Conservation (phyloP, 2,329 filamentous ascomycete genomes). For the Penicillium sp. region DNA sequence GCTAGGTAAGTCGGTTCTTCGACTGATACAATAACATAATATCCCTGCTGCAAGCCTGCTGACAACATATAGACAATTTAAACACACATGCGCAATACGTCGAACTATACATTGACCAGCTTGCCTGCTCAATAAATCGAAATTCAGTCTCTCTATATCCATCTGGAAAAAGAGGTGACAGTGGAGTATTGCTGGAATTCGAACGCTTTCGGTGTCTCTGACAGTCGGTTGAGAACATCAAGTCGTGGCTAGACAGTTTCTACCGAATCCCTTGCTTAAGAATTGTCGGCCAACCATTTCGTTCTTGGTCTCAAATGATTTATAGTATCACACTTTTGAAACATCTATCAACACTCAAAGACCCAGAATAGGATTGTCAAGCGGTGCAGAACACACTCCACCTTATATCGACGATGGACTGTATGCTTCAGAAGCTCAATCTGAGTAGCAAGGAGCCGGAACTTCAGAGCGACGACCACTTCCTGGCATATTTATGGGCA, state of each 20-base stretch:
- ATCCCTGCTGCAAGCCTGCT: not conserved
- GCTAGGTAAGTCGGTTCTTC: constrained; percentile 15
- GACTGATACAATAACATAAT: not conserved
- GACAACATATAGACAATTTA: constrained; percentile 23
- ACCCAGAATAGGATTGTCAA: constrained; percentile 42
- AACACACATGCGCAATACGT: constrained; percentile 29
- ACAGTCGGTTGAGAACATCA: constrained; percentile 36
- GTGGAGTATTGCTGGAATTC: constrained; percentile 21
- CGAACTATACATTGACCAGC: constrained; percentile 29
- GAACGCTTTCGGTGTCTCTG: constrained; percentile 37
- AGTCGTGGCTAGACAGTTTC: constrained; percentile 36
- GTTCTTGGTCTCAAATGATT: constrained; percentile 41
- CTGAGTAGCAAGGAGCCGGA: constrained; percentile 27
- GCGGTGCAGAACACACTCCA: constrained; percentile 34
- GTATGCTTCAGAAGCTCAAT: constrained; percentile 30
- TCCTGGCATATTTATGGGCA: constrained; percentile 22
- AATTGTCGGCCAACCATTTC: constrained; percentile 34
- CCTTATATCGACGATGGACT: constrained; percentile 32
- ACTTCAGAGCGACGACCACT: constrained; percentile 30
- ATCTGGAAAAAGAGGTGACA: constrained; percentile 7
- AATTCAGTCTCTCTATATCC: constrained; percentile 11
- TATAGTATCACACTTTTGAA: constrained; percentile 37
- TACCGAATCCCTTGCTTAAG: constrained; percentile 25
- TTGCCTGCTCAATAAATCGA: constrained; percentile 26
- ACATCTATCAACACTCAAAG: constrained; percentile 36